phyloP scores from a whole-genome alignment of 2,329 filamentous ascomycete species.

The Ophiocordyceps camponoti-saundersi region DNA sequence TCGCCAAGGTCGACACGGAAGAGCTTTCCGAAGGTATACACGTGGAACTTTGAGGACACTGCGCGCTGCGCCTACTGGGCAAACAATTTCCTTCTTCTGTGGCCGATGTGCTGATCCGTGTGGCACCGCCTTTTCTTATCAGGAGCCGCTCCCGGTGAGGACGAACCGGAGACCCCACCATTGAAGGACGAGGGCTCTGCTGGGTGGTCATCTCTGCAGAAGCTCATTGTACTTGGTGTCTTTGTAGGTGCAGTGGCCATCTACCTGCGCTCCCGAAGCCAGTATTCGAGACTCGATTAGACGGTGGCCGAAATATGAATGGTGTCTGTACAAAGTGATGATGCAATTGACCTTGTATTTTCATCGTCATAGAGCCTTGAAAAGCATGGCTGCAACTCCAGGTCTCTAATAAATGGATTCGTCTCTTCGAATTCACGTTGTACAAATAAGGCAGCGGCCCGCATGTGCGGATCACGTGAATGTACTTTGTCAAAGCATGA shows the following conservation, averaged over 20 bases:
- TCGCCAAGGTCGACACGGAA: slow-evolving; percentile 70
- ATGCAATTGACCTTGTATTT: no score
- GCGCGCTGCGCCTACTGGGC: slow-evolving; percentile 4
- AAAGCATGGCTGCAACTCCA: no score
- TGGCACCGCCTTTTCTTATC: slow-evolving; percentile 5
- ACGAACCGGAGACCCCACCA: neutral
- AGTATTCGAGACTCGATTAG: slow-evolving; percentile 6
- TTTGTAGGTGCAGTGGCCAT: slow-evolving; percentile 27
- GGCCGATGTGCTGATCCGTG: slow-evolving; percentile 18
- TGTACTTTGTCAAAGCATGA: no score
- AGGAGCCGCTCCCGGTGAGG: slow-evolving; percentile 6
- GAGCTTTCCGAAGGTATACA: slow-evolving; percentile 86
- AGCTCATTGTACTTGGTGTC: slow-evolving; percentile 31
- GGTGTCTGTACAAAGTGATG: neutral
- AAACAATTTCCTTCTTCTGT: slow-evolving; percentile 6
- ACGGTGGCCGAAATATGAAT: neutral
- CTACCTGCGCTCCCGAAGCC: slow-evolving; percentile 24
- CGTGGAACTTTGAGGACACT: slow-evolving; percentile 55
- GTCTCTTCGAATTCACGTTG: no score
- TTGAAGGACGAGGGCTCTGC: neutral
- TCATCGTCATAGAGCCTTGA: no score
- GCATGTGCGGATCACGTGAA: no score
- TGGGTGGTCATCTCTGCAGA: slow-evolving; percentile 24
- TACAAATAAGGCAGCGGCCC: no score
- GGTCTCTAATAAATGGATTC: no score